A percentile compares a stretch with the other conserved stretches of the same genome.
Conservation (phyloP, 208 protist species). For the Acanthamoeba sp. region DNA sequence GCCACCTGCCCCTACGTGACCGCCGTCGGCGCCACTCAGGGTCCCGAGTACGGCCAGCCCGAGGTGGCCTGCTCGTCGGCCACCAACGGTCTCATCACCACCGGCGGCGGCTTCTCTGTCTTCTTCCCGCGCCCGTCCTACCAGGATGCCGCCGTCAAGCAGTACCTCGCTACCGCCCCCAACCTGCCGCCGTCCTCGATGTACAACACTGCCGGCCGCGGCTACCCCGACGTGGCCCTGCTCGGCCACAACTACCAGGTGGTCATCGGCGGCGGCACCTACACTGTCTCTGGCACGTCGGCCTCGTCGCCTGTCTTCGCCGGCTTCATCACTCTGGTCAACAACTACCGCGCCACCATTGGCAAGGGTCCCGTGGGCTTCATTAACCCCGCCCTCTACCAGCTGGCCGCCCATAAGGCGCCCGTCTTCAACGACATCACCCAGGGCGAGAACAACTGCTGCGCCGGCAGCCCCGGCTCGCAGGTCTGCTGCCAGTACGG, state of each 20-base stretch:
- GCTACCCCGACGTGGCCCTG: constrained; percentile 84
- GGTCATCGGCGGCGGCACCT: constrained; percentile 42
- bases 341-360: constrained; percentile 22
- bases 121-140: constrained; percentile 58
- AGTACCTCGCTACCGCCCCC: constrained; percentile 37
- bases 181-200: constrained; percentile 32
- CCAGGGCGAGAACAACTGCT: constrained; percentile 80
- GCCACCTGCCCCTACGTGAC: constrained; percentile 81
- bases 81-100: constrained; percentile 82
- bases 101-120: constrained; percentile 84
- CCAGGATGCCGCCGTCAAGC: constrained; percentile 71
- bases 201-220: constrained; percentile 76
- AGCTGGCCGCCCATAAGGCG: background rate
- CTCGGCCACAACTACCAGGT: constrained; percentile 79
- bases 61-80: constrained; percentile 78
- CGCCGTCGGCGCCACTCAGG: constrained; percentile 82
- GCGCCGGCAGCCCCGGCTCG: constrained; percentile 54
- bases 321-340: constrained; percentile 81
- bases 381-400: constrained; percentile 82
- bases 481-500: constrained; percentile 78
- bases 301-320: constrained; percentile 81
- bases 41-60: constrained; percentile 37
- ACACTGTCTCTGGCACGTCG: constrained; percentile 76
- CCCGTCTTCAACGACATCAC: constrained; percentile 80
- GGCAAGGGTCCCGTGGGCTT: constrained; percentile 78